Conservation (phyloP, 441 rosid genomes). For the Syzygium malaccense region DNA sequence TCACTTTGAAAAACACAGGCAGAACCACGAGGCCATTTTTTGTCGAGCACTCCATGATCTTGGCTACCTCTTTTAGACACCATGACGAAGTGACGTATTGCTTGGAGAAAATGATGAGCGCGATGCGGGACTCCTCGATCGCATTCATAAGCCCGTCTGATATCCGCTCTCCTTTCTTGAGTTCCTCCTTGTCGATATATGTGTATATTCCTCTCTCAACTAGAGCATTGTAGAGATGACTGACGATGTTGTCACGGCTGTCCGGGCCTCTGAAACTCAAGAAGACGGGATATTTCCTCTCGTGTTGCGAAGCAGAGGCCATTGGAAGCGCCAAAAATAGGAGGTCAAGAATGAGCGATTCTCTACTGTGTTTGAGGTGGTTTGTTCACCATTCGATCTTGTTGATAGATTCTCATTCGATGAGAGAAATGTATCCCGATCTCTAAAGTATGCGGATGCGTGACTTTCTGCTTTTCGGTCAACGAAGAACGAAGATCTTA, state of each 20-base stretch:
- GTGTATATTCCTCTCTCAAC: background rate
- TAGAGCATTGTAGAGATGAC: background rate
- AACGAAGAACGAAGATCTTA: too few relatives aligned
- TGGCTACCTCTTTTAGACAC: background rate
- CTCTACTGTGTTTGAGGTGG: background rate
- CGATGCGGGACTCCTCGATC: background rate
- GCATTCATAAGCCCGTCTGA: background rate
- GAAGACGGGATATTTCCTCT: background rate
- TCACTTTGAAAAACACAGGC: background rate
- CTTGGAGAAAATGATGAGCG: background rate
- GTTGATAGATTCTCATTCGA: background rate
- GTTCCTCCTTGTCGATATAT: background rate
- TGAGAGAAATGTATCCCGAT: too few relatives aligned
- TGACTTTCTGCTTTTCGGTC: background rate
- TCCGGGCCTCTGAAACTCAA: background rate
- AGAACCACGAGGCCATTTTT: too few relatives aligned
- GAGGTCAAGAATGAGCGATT: background rate
- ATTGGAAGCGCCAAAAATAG: background rate
- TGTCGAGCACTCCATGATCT: background rate
- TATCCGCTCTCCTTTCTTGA: background rate
- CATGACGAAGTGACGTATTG: background rate
- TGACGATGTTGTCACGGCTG: background rate
- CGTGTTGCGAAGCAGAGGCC: background rate
- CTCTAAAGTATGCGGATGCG: background rate
- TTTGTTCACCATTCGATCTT: background rate